Evolutionary conservation across 2,329 filamentous ascomycete species (phyloP).

Genomic region (Colletotrichum simmondsii): DNA sequence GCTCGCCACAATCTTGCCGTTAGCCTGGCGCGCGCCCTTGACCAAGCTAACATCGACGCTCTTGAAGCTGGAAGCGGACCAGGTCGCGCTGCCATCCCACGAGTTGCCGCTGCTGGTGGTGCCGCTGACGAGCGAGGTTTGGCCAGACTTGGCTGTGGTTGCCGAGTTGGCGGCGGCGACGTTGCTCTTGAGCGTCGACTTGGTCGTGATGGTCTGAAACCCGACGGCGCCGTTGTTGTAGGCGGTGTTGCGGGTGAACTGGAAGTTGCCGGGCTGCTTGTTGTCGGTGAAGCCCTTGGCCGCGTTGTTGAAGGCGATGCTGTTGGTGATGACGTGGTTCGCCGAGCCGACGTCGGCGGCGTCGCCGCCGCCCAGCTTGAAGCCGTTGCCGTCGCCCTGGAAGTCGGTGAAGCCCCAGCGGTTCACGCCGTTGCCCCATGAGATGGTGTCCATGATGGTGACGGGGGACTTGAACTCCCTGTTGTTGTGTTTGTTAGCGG

Average conservation of each 20-base stretch:
- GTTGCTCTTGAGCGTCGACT: slow-evolving; percentile 49
- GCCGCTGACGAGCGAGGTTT: slow-evolving; percentile 40
- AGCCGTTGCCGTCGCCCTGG: slow-evolving; percentile 58
- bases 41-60: slow-evolving; percentile 47
- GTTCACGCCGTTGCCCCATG: slow-evolving; percentile 59
- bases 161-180: slow-evolving; percentile 48
- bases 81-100: slow-evolving; percentile 51
- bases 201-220: slow-evolving; percentile 48
- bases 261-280: slow-evolving; percentile 52
- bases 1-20: slow-evolving; percentile 52
- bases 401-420: slow-evolving; percentile 55
- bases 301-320: slow-evolving; percentile 55
- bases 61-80: slow-evolving; percentile 43
- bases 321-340: slow-evolving; percentile 56
- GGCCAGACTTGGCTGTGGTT: slow-evolving; percentile 35
- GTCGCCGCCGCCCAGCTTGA: slow-evolving; percentile 55
- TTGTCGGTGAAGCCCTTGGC: slow-evolving; percentile 60
- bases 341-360: slow-evolving; percentile 48
- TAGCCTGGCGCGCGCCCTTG: slow-evolving; percentile 48
- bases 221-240: slow-evolving; percentile 56
- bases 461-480: slow-evolving; percentile 51
- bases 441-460: slow-evolving; percentile 54
- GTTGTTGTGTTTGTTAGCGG: not conserved
- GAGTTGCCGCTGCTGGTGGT: slow-evolving; percentile 49
- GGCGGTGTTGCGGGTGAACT: slow-evolving; percentile 54